These are phyloP conservation scores for Lodderomyces orthopsilosis DNA, from an alignment of 1,139 yeast genomes.

Conservation along the genomic window DNA sequence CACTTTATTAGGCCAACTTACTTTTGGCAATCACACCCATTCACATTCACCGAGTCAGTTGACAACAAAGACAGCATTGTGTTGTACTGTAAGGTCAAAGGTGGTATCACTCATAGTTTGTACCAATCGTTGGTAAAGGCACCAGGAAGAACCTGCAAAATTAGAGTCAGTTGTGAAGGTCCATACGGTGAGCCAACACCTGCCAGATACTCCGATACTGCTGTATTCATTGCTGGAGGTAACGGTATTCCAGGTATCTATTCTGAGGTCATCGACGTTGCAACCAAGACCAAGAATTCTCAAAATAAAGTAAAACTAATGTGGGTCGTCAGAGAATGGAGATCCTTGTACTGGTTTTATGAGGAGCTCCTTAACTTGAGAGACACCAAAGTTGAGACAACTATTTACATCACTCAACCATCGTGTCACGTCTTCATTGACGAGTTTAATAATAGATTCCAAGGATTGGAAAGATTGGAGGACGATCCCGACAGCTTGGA, in stretches of 20 bases:
- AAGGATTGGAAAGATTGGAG: slow-evolving; percentile 5
- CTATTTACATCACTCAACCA: slow-evolving; percentile 34
- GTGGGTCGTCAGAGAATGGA: slow-evolving; percentile 30
- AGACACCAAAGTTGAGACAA: slow-evolving; percentile 24
- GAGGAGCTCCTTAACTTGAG: slow-evolving; percentile 29
- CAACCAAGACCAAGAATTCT: slow-evolving; percentile 7
- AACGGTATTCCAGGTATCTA: slow-evolving; percentile 45
- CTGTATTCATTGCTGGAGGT: slow-evolving; percentile 45
- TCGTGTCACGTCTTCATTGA: slow-evolving; percentile 5
- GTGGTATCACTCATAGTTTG: slow-evolving; percentile 37
- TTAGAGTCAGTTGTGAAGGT: slow-evolving; percentile 40
- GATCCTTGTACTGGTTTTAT: slow-evolving; percentile 33
- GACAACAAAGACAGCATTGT: slow-evolving; percentile 23
- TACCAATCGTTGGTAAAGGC: slow-evolving; percentile 26
- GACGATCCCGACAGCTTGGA: not conserved
- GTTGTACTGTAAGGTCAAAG: slow-evolving; percentile 33
- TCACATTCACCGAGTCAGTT: slow-evolving; percentile 29
- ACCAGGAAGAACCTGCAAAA: slow-evolving; percentile 25
- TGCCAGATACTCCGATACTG: slow-evolving; percentile 29
- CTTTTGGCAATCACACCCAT: slow-evolving; percentile 47
- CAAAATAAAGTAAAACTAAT: slow-evolving; percentile 4
- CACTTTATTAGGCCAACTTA: slow-evolving; percentile 38
- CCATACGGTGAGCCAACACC: slow-evolving; percentile 38
- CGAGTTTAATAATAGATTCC: slow-evolving; percentile 4
- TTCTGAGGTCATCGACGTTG: slow-evolving; percentile 33